phyloP scores from a whole-genome alignment of 139 green algal genomes.

The Yamagishiella unicocca region DNA sequence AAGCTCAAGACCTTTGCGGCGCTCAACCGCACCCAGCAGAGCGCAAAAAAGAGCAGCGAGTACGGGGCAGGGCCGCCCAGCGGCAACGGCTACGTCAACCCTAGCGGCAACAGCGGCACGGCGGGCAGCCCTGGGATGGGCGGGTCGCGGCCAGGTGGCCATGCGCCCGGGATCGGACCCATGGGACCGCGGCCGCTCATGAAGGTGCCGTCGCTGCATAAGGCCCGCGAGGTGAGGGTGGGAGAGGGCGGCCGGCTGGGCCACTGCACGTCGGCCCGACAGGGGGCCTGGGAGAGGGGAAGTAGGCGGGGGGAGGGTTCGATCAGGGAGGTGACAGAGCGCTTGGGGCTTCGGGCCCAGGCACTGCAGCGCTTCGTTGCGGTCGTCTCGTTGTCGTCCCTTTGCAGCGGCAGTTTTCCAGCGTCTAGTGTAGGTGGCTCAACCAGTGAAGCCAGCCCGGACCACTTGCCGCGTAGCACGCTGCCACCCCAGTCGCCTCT shows the following conservation, averaged over 20 bases:
- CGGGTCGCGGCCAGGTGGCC: neutral
- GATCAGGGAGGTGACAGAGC: too few species aligned
- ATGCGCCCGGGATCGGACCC: neutral
- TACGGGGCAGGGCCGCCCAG: neutral
- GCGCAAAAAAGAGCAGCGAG: constrained; percentile 39
- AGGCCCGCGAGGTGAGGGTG: constrained; percentile 14
- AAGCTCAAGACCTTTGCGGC: constrained; percentile 47
- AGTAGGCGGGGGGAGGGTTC: too few species aligned
- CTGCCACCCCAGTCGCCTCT: neutral
- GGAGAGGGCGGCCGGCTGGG: neutral
- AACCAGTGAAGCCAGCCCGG: too few species aligned
- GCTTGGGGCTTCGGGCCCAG: too few species aligned
- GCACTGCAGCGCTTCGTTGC: too few species aligned
- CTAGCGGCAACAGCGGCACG: neutral
- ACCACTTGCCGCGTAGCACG: too few species aligned
- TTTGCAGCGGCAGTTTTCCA: too few species aligned
- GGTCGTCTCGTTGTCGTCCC: too few species aligned
- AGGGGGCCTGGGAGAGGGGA: too few species aligned
- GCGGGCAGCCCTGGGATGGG: neutral
- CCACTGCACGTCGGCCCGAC: too few species aligned
- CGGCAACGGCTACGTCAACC: neutral
- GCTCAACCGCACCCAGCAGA: constrained; percentile 46
- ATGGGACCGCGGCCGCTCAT: neutral
- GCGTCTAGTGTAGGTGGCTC: too few species aligned
- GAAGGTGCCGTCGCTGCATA: constrained; percentile 35